A percentile compares a stretch with the other conserved stretches of the same genome.
Conservation (phyloP, 257 asterid species). For the Osmanthus fragrans region DNA sequence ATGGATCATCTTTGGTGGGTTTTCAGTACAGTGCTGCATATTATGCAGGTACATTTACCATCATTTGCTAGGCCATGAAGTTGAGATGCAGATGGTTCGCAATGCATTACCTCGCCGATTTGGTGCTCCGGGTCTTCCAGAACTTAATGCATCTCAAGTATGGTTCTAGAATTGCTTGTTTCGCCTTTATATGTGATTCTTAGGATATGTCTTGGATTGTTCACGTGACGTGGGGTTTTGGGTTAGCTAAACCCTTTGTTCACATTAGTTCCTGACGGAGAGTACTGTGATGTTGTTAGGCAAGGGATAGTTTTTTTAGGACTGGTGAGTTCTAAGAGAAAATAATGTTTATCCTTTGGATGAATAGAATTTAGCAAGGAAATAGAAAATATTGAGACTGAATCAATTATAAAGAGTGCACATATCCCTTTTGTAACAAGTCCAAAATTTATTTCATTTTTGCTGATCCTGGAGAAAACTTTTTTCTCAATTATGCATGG, state of each 20-base stretch:
- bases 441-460: not conserved
- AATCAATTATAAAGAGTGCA: no score
- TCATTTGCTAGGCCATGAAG: conserved; percentile 97
- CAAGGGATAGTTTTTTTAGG: conserved; percentile 1
- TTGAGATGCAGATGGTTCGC: conserved; percentile 98
- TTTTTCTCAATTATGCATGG: not conserved
- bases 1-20: not conserved
- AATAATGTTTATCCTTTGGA: not conserved
- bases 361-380: not conserved
- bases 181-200: conserved; percentile 9
- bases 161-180: conserved; percentile 14
- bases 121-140: conserved; percentile 99
- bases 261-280: conserved; percentile 11
- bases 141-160: conserved; percentile 98
- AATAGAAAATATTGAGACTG: not conserved
- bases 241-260: conserved; percentile 5
- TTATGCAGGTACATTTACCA: conserved; percentile 85
- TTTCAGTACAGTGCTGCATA: conserved; percentile 13
- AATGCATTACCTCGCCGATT: conserved; percentile 92
- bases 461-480: not conserved
- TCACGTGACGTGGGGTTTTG: not conserved
- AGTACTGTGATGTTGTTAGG: not conserved
- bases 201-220: not conserved
- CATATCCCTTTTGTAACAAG: not conserved
- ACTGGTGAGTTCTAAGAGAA: not conserved